These are phyloP conservation scores for Penicillium fimorum DNA, from an alignment of 495 filamentous ascomycete genomes.

Conservation along the genomic window DNA sequence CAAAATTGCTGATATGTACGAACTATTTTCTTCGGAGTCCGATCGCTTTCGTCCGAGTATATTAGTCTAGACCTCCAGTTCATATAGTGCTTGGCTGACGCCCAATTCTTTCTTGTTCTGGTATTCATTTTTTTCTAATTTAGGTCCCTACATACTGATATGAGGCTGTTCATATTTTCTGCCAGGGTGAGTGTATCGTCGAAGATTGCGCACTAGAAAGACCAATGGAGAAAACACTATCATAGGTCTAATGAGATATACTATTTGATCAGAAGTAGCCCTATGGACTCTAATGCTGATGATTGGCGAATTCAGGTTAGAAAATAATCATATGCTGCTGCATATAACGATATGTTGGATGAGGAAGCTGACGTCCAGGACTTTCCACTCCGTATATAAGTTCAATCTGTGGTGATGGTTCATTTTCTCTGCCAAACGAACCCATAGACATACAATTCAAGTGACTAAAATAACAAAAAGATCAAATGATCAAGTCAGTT, in stretches of 20 bases:
- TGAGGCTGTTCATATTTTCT: too few species aligned
- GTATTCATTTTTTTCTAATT: not conserved
- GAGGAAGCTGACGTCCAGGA: constrained; percentile 23
- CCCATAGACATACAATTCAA: not conserved
- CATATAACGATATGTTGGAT: constrained; percentile 43
- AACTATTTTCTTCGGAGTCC: not conserved
- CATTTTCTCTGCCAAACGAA: not conserved
- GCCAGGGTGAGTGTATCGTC: too few species aligned
- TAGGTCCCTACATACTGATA: too few species aligned
- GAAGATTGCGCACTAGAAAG: too few species aligned
- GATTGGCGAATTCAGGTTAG: too few species aligned
- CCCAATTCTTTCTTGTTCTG: not conserved
- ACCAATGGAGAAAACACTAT: too few species aligned
- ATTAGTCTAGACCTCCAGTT: not conserved
- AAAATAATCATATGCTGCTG: constrained; percentile 2
- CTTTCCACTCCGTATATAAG: constrained; percentile 17
- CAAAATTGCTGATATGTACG: not conserved
- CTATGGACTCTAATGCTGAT: too few species aligned
- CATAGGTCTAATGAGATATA: too few species aligned
- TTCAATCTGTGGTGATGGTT: constrained; percentile 16
- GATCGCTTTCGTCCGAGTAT: not conserved
- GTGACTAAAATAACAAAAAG: not conserved
- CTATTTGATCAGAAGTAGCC: too few species aligned
- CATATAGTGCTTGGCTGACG: not conserved
- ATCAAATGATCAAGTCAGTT: not conserved